Conservation (phyloP, 2,329 filamentous ascomycete genomes). For the Calonectria henricotiae region DNA sequence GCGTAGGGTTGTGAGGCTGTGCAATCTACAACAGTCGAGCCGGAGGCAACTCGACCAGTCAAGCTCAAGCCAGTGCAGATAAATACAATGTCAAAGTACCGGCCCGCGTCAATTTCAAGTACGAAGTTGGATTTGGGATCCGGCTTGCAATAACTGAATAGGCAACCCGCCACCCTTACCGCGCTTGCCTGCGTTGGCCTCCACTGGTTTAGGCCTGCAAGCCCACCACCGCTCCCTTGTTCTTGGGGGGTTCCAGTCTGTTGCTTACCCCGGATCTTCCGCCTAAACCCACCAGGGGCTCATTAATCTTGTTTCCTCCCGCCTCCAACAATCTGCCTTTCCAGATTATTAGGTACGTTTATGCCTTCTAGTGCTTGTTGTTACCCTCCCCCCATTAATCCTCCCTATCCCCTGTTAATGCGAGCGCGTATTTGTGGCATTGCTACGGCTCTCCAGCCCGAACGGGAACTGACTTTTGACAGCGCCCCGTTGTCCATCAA, state of each 20-base stretch:
- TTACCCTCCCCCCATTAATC: neutral
- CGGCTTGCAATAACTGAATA: conserved; percentile 8
- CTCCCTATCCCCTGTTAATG: conserved; percentile 6
- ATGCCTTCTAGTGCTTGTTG: neutral
- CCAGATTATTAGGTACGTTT: neutral
- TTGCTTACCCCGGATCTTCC: conserved; percentile 30
- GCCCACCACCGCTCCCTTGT: conserved; percentile 18
- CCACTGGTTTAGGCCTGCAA: conserved; percentile 8
- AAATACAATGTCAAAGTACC: conserved; percentile 19
- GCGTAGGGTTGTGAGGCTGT: conserved; percentile 53
- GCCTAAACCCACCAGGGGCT: conserved; percentile 17
- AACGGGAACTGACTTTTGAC: conserved; percentile 27
- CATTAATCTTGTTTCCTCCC: conserved; percentile 10
- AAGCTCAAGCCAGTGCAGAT: neutral
- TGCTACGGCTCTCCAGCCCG: conserved; percentile 18
- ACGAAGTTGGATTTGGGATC: conserved; percentile 12
- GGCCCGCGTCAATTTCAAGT: neutral
- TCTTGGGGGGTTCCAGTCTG: conserved; percentile 4
- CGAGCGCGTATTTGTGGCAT: conserved; percentile 12
- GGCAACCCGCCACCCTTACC: conserved; percentile 1
- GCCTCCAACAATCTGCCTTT: neutral
- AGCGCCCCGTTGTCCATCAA: conserved; percentile 22
- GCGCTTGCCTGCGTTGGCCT: conserved; percentile 18
- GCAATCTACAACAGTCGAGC: conserved; percentile 38
- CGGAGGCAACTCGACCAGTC: conserved; percentile 11